Evolutionary conservation across 2,329 filamentous ascomycete genomes (phyloP), one percentile per base, ranked within the genome.

Genomic region (Zalaria obscura): DNA sequence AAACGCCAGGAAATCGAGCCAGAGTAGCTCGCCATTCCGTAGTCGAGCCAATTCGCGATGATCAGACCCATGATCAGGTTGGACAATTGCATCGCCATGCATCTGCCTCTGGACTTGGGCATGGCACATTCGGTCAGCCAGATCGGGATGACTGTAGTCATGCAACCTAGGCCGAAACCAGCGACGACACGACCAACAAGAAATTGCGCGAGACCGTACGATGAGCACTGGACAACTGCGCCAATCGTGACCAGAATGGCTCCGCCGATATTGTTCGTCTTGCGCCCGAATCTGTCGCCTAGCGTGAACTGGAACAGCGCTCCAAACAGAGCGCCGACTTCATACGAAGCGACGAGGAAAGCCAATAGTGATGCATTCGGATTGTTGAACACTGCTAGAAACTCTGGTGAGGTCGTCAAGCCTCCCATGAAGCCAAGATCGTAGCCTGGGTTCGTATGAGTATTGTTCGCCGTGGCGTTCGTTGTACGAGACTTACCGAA

Each of bases 31-130:
- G 43, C 36, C 18, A 48, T 35, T 26, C 63, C 40, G 42, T 68
- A 66, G 44, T 70, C 64, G 46, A 68, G 57, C 67, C 67, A 66
- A 55, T 68, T 64, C 42, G 61, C 64, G 43, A 69, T 59, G 34
- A 61, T 65, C 40, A 70, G 63, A 48, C 67, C 67, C 35, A 62
- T 64, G 9, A 65, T 69, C 41, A 70, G 70, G 48, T 72, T 55
- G 31, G 66, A 58, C 29, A 68, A 67, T 54, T 72, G 67, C n/a
- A 72, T 62, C 65, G 71, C 71, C 50, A 72, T 66, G 45, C 71
- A 52, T 46, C 68, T 64, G 5, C 68, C 68, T 43, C 68, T 61
- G 33, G 60, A 60, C 45, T 73, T 66, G 6, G 66, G 61, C 47
- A 68, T 67, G 36, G 66, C 67, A 40, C 66, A 70, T 52, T 71